Base-by-base conservation (phyloP, 164 flowering plant genomes). In the Protea cynaroides region DNA sequence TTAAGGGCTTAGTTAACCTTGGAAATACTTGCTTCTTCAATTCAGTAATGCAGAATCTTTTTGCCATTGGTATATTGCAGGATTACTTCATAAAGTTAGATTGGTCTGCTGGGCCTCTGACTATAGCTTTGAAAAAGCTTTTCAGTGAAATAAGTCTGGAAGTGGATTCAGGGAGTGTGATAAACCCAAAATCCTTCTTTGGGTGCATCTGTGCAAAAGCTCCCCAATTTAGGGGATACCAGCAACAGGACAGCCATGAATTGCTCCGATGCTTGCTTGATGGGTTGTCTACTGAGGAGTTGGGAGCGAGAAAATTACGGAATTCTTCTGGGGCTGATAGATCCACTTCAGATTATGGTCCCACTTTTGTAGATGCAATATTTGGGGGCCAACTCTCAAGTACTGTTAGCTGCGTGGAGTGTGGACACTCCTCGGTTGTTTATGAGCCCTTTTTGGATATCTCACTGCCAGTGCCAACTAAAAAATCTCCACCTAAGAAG, bases 171-270 rank as follows among this genome's bases (percentile, higher is more conserved):
- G 81, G 75, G 72, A 77, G 72, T 76, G 84, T 72, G 19, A 75
- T 85, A 46, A 95, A 78, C 69, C 98, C 98, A 4, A 87, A 69
- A 74, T 65, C 84, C 22, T 64, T 95, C 65, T 88, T 95, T 63
- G 94, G 91, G 51, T 76, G 78, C 73, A 58, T 95, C 55, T 83
- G 88, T 74, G 75, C 89, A 25, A 95, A 85, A 72, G 87, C 91
- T 67, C 96, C 95, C n/a, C 98, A 88, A 43, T 95, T 92, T 73
- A 78, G 78, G 78, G 99, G 98, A 72, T 84, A 74, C 72, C 92
- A 88, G 64, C 98, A 95, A 61, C 97, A 95, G 47, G 99, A 95
- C 68, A 90, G 99, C 76, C 99, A 95, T 71, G 99, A 95, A 57
- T 71, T 95, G 76, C 91, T 95, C 23, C 89, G 92, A 7, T 89